phyloP scores from a whole-genome alignment of 768 basidiomycete species.

The Holtermannia corniformis region DNA sequence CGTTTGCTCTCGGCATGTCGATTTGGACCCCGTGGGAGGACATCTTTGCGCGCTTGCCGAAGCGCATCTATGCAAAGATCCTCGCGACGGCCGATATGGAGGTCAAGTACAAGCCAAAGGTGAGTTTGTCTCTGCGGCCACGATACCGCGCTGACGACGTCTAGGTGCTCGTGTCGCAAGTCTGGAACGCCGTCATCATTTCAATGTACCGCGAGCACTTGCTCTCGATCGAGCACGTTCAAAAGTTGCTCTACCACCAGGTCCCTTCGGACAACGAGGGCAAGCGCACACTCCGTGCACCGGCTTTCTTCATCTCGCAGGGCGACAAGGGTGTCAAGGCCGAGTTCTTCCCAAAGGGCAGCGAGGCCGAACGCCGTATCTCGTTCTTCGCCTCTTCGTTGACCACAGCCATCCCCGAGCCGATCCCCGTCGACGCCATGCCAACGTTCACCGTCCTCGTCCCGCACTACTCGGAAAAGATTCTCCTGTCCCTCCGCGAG shows the following conservation, averaged over 20 bases:
- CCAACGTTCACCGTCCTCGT: constrained; percentile 98
- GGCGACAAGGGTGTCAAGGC: constrained; percentile 73
- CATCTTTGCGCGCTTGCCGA: constrained; percentile 89
- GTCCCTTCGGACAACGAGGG: constrained; percentile 83
- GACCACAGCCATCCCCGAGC: constrained; percentile 87
- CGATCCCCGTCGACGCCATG: constrained; percentile 97
- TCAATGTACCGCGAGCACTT: constrained; percentile 99
- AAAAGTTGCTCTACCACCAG: constrained; percentile 95
- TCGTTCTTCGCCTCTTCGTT: constrained; percentile 98
- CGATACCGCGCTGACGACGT: constrained; percentile 1
- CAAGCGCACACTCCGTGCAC: constrained; percentile 82
- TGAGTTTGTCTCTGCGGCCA: constrained; percentile 39
- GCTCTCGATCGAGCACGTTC: constrained; percentile 97
- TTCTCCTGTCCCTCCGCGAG: constrained; percentile 87
- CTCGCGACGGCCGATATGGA: constrained; percentile 93
- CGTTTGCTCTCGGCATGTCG: constrained; percentile 81
- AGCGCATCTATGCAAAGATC: constrained; percentile 92
- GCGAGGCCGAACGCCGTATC: constrained; percentile 93
- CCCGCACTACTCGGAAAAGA: constrained; percentile 99
- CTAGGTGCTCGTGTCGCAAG: constrained; percentile 92
- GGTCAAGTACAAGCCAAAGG: constrained; percentile 98
- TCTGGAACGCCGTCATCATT: constrained; percentile 99
- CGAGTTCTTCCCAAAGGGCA: constrained; percentile 87
- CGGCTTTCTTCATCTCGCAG: constrained; percentile 97
- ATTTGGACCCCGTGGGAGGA: constrained; percentile 99